These are phyloP conservation scores for Phaseolus lunatus DNA, from an alignment of 306 rosid species.

Conservation along the genomic window DNA sequence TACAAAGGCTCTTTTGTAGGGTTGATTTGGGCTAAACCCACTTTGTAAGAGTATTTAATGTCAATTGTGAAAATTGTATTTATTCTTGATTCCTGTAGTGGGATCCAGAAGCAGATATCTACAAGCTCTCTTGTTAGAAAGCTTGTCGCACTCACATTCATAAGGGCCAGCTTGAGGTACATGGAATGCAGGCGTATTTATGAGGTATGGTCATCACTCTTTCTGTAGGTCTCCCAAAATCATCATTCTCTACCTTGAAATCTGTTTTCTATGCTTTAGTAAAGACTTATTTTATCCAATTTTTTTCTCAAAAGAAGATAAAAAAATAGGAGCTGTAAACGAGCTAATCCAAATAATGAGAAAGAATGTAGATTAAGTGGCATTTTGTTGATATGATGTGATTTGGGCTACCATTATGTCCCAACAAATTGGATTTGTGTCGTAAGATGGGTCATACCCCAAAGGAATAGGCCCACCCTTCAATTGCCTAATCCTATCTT, in stretches of 20 bases:
- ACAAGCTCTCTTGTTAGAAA: slow-evolving; percentile 69
- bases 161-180: slow-evolving; percentile 78
- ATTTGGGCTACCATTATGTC: background rate
- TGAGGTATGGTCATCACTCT: slow-evolving; percentile 66
- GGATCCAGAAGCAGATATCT: slow-evolving; percentile 88
- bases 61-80: slow-evolving; percentile 29
- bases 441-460: background rate
- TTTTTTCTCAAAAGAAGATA: background rate
- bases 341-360: background rate
- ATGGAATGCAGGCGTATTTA: slow-evolving; percentile 89
- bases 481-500: slow-evolving; percentile 18
- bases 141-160: slow-evolving; percentile 79
- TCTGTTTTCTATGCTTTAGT: slow-evolving; percentile 26
- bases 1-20: too few relatives aligned
- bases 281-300: background rate
- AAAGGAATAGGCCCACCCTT: slow-evolving; percentile 4
- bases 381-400: background rate
- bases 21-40: too few relatives aligned
- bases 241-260: background rate
- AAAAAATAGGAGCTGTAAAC: background rate
- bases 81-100: slow-evolving; percentile 55
- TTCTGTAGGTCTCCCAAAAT: slow-evolving; percentile 13
- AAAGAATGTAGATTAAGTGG: background rate
- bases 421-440: background rate
- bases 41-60: background rate